Conservation (phyloP, 148 eudicot genomes). For the Heliamphora exappendiculata region DNA sequence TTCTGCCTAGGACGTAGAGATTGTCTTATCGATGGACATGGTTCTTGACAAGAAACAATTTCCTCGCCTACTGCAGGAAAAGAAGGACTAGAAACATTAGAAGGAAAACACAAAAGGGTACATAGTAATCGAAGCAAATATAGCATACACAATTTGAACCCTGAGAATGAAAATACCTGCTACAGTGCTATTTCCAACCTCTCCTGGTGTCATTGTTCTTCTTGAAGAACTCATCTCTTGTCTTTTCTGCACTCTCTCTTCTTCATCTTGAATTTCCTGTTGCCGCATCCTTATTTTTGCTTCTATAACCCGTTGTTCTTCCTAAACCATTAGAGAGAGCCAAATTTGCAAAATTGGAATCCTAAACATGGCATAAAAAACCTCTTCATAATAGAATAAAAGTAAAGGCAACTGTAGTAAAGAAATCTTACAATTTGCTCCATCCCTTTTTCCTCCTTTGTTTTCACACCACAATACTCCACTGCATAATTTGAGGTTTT, state of each 20-base stretch:
- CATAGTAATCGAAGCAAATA: background rate
- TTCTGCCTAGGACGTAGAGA: constrained; percentile 50
- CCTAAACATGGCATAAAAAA: constrained; percentile 2
- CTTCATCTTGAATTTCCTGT: constrained; percentile 79
- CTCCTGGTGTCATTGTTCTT: constrained; percentile 31
- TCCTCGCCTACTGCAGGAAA: constrained; percentile 40
- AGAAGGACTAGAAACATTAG: background rate
- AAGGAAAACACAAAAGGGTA: background rate
- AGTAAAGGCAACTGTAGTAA: background rate
- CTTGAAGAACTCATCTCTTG: constrained; percentile 45
- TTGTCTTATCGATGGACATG: constrained; percentile 38
- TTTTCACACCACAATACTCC: constrained; percentile 89
- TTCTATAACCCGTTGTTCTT: constrained; percentile 95
- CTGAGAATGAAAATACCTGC: constrained; percentile 26
- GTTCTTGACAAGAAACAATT: constrained; percentile 37
- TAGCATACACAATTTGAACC: background rate
- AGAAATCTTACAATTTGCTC: constrained; percentile 83
- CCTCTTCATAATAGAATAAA: background rate
- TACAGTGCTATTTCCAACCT: constrained; percentile 44
- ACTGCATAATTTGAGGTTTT: constrained; percentile 91
- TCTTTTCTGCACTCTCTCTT: constrained; percentile 51
- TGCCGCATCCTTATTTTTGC: constrained; percentile 97
- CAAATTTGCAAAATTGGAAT: background rate
- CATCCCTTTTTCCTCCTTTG: constrained; percentile 82
- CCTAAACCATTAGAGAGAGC: constrained; percentile 40